phyloP scores from a whole-genome alignment of 139 green algal species.

The Tetraselmis striata region DNA sequence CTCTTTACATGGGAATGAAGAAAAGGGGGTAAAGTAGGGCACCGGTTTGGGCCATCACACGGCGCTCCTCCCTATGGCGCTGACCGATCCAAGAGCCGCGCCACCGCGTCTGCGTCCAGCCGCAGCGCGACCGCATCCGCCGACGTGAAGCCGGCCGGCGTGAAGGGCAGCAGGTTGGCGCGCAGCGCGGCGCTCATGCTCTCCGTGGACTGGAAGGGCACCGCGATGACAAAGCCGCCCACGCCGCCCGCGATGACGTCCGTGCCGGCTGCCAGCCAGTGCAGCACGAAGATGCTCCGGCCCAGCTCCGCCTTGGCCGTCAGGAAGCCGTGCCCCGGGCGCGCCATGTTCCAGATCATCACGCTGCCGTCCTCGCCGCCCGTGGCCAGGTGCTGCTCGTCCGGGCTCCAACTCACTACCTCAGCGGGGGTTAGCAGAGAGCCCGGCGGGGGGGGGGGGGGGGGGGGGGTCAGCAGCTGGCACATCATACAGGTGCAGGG shows the following conservation, averaged over 20 bases:
- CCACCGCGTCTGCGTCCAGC: neutral
- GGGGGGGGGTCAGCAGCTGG: too few relatives aligned
- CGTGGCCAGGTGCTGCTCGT: neutral
- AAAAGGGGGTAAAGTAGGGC: too few relatives aligned
- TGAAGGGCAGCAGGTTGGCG: neutral
- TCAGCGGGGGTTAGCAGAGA: too few relatives aligned
- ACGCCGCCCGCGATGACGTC: neutral
- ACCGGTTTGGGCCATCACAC: too few relatives aligned
- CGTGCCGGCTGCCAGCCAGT: neutral
- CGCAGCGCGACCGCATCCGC: neutral
- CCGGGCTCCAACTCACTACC: neutral
- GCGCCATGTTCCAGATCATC: neutral
- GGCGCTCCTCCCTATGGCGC: neutral
- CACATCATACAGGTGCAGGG: too few relatives aligned
- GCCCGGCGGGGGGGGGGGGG: too few relatives aligned
- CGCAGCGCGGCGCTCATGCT: neutral
- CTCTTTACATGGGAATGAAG: too few relatives aligned
- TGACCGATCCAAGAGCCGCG: too few relatives aligned
- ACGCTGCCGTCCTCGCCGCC: neutral
- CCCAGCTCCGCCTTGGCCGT: neutral
- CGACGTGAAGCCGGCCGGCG: neutral
- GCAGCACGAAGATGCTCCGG: neutral
- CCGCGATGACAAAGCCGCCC: neutral
- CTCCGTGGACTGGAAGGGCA: neutral
- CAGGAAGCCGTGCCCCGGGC: neutral